phyloP scores from a whole-genome alignment of 805 yeast species.

The Saccharomycopsis sp. region DNA sequence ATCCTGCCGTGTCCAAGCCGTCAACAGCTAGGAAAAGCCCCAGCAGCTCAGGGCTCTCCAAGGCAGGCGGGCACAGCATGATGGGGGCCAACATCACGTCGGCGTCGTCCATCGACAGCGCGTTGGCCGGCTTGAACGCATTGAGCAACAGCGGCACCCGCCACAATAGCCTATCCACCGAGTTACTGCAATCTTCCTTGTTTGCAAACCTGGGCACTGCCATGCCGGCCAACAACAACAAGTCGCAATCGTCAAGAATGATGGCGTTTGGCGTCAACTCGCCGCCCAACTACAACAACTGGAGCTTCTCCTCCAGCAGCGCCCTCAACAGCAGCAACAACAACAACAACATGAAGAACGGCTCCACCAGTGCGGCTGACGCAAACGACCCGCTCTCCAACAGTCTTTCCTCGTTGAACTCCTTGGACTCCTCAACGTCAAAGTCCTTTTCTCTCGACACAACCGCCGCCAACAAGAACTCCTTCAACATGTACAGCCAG shows the following conservation, averaged over 20 bases:
- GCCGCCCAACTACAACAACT: slow-evolving; percentile 11
- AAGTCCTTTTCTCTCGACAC: slow-evolving; percentile 5
- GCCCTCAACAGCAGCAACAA: not conserved
- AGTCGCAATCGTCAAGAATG: not conserved
- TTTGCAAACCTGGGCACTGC: not conserved
- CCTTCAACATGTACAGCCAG: slow-evolving; percentile 15
- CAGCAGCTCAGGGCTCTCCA: too few species aligned
- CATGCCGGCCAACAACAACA: not conserved
- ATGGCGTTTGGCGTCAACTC: not conserved
- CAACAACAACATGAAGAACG: not conserved
- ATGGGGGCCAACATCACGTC: too few species aligned
- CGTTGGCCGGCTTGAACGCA: slow-evolving; percentile 13
- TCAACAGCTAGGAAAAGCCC: too few species aligned
- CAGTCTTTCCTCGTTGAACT: slow-evolving; percentile 14
- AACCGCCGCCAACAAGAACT: slow-evolving; percentile 10
- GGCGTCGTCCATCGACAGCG: too few species aligned
- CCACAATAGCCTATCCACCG: slow-evolving; percentile 5
- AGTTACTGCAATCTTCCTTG: too few species aligned
- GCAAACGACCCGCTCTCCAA: slow-evolving; percentile 16
- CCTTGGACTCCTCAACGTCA: slow-evolving; percentile 1
- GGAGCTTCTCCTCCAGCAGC: slow-evolving; percentile 4
- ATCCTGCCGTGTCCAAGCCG: too few species aligned
- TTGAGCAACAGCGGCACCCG: slow-evolving; percentile 10
- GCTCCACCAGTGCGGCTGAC: not conserved
- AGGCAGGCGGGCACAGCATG: too few species aligned